Evolutionary conservation across 2,329 filamentous ascomycete species (phyloP), one percentile per base, ranked within the genome.

Genomic region (Fusarium neocosmosporiellum): DNA sequence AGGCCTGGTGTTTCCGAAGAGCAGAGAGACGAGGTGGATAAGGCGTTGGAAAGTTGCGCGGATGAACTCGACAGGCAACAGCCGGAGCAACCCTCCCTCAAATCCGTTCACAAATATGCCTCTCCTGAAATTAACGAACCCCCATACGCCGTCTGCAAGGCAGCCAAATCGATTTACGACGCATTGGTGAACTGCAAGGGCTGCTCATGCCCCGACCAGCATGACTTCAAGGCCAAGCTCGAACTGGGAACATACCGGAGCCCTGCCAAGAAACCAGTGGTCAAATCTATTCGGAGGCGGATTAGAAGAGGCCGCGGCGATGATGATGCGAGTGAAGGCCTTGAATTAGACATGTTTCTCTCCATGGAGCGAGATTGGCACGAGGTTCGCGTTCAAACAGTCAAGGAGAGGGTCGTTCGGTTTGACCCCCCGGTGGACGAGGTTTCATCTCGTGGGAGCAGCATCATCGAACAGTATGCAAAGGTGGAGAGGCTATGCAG

Each of bases 301-400:
- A 27, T 14, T 22, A 41, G 50, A 7, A 63, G 14, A 18, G 22
- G 22, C 0, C 6, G 22, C 0, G 2, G 11, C 1, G 37, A 53
- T 9, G 14, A 20, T n/a, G 59, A 50, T 14, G 27, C 24, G 3
- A 24, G 8, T 0, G 46, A 10, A 0, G 43, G 31, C 2, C 16
- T 63, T n/a, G 59, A 63, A 1, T 16, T 71, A 0, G 59, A 71
- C 20, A 62, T 71, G 50, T 66, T 71, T 16, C 34, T 71, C 2
- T 67, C 36, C 3, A 43, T 39, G 7, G 18, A 70, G 22, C 53
- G 20, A 13, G 61, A 33, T 33, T 72, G 64, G 70, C 61, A 67
- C 0, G 57, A 67, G 5, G n/a, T 65, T 3, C 29, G 50, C 0
- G 18, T 72, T 0, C 48, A 70, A 6, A 39, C 67, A 0, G 5